Evolutionary conservation across 805 yeast genomes (phyloP), one percentile per base, ranked within the genome.

Genomic region (Komagataella populi): DNA sequence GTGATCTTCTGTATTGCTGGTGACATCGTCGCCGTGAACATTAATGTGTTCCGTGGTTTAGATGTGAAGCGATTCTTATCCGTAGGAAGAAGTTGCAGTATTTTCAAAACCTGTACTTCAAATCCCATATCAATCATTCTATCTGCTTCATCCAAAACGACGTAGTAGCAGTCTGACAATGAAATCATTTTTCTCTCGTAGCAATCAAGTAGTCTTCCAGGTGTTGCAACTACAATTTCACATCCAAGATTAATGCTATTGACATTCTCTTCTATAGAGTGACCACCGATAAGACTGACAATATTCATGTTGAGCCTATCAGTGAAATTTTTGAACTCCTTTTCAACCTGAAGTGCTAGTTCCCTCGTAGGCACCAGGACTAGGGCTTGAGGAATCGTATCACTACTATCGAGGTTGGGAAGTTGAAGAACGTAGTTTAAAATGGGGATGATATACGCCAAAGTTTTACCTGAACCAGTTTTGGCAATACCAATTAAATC

Each of bases 1-100:
- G 93, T 79, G 49, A 91, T 65, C 50, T 71, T 73, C 60, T 85
- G 88, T 46, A 89, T 81, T 0, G 79, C 73, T 0, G 81, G 74
- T 0, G 96, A 85, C 80, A 91, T 81, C 0, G 99, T 93, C 0
- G 98, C 98, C 0, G 97, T 87, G 65, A 87, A 91, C 96, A 91
- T 85, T 78, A 88, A 74, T 0, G 95, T 87, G 3, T 57, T 57
- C 3, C 45, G 20, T 24, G 69, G 68, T 7, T 52, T 54, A 30
- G 43, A 51, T 45, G 57, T 68, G 46, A 57, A 76, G 1, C 77
- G 75, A 47, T 71, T 68, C 50, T 73, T 73, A 2, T 67, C 62
- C 0, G 63, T 64, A 0, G 87, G 84, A n/a, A 87, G 68, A 44
- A 69, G 68, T 3, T 68, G 70, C 50, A 85, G 63, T 14, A 91